Evolutionary conservation across 2,329 filamentous ascomycete genomes (phyloP).

Genomic region (Paecilomyces sp.): DNA sequence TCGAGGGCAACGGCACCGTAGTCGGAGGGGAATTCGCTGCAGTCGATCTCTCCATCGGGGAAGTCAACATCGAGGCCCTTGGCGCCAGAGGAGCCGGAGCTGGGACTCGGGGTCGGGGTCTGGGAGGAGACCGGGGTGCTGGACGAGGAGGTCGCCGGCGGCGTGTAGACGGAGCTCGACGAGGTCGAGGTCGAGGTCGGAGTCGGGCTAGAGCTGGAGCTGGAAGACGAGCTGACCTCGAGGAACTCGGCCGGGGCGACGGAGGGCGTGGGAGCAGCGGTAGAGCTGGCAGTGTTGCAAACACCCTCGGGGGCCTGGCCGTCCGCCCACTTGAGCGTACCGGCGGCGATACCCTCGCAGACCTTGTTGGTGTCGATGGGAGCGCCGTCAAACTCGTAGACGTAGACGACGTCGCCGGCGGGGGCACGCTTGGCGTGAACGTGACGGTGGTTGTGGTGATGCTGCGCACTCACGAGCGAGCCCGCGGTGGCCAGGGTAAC

Average conservation of each 20-base stretch:
- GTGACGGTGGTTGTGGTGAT: constrained; percentile 36
- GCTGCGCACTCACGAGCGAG: constrained; percentile 35
- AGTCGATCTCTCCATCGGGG: constrained; percentile 65
- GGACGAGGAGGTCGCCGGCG: constrained; percentile 15
- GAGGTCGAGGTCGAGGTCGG: constrained; percentile 8
- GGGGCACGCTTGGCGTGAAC: constrained; percentile 32
- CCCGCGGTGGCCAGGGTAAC: constrained; percentile 36
- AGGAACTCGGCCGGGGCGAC: constrained; percentile 43
- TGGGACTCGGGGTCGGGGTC: constrained; percentile 6
- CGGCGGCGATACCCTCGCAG: constrained; percentile 62
- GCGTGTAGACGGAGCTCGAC: constrained; percentile 16
- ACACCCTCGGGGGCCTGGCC: constrained; percentile 53
- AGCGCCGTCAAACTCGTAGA: constrained; percentile 65
- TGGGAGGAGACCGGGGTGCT: neutral
- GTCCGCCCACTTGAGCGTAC: constrained; percentile 58
- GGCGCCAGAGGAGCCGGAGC: constrained; percentile 18
- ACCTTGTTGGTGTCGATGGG: constrained; percentile 56
- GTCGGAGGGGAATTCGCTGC: constrained; percentile 65
- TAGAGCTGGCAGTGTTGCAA: constrained; percentile 27
- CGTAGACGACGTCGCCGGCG: constrained; percentile 52
- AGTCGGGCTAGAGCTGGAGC: constrained; percentile 11
- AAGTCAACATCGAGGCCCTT: constrained; percentile 62
- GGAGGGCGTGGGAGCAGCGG: constrained; percentile 21
- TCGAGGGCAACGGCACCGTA: constrained; percentile 70
- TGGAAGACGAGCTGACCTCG: constrained; percentile 32